These are phyloP conservation scores for Boletus holoroseus DNA, from an alignment of 1,284 basidiomycete species.

Conservation along the genomic window DNA sequence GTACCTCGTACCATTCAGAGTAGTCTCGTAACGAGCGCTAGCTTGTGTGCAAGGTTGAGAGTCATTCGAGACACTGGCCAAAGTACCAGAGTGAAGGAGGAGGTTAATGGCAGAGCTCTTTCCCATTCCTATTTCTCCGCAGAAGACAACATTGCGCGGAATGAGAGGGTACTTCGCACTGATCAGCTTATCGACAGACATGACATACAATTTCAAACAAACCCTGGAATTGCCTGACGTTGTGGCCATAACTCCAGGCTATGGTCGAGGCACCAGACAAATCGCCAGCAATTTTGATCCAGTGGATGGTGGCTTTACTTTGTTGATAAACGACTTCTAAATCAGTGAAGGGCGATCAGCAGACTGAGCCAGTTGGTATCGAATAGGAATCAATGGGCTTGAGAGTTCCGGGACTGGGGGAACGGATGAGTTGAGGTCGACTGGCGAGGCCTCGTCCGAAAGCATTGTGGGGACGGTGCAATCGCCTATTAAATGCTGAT, in stretches of 20 bases:
- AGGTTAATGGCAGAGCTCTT: slow-evolving; percentile 32
- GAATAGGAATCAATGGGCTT: neutral
- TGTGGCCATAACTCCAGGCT: neutral
- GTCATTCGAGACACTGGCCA: slow-evolving; percentile 19
- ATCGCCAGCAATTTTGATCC: neutral
- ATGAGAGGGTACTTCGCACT: neutral
- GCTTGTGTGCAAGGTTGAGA: slow-evolving; percentile 22
- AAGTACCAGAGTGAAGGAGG: slow-evolving; percentile 10
- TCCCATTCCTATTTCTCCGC: slow-evolving; percentile 28
- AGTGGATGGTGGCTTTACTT: neutral
- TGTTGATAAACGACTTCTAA: neutral
- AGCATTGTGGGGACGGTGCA: neutral
- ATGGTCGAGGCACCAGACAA: neutral
- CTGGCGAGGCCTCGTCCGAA: neutral
- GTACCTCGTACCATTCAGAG: slow-evolving; percentile 10
- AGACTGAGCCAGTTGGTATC: neutral
- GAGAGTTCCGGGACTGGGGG: neutral
- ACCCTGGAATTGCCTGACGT: slow-evolving; percentile 12
- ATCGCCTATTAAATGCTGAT: slow-evolving; percentile 6
- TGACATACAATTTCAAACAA: slow-evolving; percentile 2
- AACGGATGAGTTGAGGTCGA: neutral
- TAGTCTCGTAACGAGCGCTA: slow-evolving; percentile 13
- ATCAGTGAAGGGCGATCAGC: neutral
- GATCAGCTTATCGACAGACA: slow-evolving; percentile 3
- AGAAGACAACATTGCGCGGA: slow-evolving; percentile 22